These are phyloP conservation scores for Ramaria sp. DNA, from an alignment of 768 basidiomycete species.

Conservation along the genomic window DNA sequence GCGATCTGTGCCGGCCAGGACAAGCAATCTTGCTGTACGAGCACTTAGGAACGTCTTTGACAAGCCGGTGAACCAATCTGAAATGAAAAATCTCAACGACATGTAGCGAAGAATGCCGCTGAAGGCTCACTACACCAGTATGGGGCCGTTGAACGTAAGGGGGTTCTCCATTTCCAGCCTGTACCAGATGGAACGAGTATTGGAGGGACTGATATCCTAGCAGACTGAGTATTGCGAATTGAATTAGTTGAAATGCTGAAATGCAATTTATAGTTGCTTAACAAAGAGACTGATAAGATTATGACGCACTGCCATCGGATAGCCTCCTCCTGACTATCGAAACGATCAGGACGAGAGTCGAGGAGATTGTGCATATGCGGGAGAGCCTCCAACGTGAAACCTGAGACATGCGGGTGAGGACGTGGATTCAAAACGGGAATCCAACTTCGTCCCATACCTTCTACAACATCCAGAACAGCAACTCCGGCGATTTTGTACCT, in stretches of 20 bases:
- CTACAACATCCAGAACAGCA: slow-evolving; percentile 79
- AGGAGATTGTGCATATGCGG: slow-evolving; percentile 87
- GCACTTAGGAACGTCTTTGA: slow-evolving; percentile 70
- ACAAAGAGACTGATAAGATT: background rate
- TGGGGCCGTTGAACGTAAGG: slow-evolving; percentile 71
- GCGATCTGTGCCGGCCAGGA: slow-evolving; percentile 87
- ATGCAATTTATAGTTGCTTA: background rate
- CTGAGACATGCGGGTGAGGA: slow-evolving; percentile 27
- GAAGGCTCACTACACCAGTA: slow-evolving; percentile 73
- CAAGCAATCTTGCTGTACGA: slow-evolving; percentile 73
- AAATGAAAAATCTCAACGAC: background rate
- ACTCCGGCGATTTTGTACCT: slow-evolving; percentile 70
- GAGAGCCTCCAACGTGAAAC: slow-evolving; percentile 86
- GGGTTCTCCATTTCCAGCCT: slow-evolving; percentile 59
- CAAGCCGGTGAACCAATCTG: slow-evolving; percentile 87
- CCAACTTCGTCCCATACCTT: slow-evolving; percentile 39
- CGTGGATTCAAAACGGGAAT: background rate
- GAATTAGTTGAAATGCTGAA: slow-evolving; percentile 67
- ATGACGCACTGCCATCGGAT: slow-evolving; percentile 90
- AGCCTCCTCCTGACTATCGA: slow-evolving; percentile 72
- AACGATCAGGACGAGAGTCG: slow-evolving; percentile 76
- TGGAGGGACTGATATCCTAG: slow-evolving; percentile 80
- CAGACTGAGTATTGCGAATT: slow-evolving; percentile 72
- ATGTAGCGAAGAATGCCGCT: background rate
- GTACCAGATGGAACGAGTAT: slow-evolving; percentile 41